Evolutionary conservation across 768 basidiomycete genomes (phyloP), one percentile per base, ranked within the genome.

Genomic region (Suillus placidus): DNA sequence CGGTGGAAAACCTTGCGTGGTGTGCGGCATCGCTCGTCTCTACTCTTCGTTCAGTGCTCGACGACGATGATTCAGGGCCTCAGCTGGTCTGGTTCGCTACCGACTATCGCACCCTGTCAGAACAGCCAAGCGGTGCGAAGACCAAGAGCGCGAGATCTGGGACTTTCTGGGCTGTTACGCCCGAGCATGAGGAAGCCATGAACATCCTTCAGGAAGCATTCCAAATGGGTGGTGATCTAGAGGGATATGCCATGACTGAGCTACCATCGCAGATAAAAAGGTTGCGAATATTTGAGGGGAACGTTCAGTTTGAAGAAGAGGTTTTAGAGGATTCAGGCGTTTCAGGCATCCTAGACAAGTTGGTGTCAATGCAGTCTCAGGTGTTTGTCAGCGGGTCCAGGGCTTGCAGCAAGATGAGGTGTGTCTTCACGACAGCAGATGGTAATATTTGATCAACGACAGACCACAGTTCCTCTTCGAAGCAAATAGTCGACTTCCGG

Each of bases 271-370:
- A 42, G 42, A 42, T 42, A 60, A 81, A 82, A 34, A 79, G 79
- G 60, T 70, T 76, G 38, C 66, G 26, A 40, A 69, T 68, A 61
- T 75, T 71, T 58, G 66, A 70, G 47, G 61, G 75, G 40, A 66
- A 34, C 63, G 38, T 76, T 20, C 55, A 64, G 4, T 45, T 76
- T 14, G 64, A 73, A 23, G 72, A 69, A 16, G 76, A 78, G 30
- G 62, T 83, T 26, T 67, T 85, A 49, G 69, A 79, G 10, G 88
- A 89, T 66, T 64, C 80, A 0, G 88, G 88, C 0, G 75, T 85
- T 30, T 67, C 80, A 57, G 86, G 82, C 1, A 88, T 88, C 57
- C 68, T 89, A 64, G 85, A 88, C 65, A 88, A 87, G 72, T 73
- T 84, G 65, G 81, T 87, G 47, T 79, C 82, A n/a, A 80, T 80